Conservation (phyloP, 2,329 filamentous ascomycete species). For the Furcasterigmium furcatum region DNA sequence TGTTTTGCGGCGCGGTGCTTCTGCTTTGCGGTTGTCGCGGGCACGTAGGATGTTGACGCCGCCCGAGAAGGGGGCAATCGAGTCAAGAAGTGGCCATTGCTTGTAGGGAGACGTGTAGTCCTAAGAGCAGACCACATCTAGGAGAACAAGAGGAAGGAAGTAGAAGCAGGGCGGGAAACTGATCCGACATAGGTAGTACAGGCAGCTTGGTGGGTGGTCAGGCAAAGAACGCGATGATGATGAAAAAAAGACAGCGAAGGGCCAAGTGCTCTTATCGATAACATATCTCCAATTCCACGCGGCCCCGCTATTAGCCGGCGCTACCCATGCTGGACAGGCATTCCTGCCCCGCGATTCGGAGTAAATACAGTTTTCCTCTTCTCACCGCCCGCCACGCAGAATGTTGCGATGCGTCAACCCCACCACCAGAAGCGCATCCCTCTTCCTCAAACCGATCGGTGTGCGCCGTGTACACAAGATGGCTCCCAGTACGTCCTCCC, state of each 20-base stretch:
- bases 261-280: not conserved
- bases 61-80: not conserved
- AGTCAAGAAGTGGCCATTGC: not conserved
- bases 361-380: not conserved
- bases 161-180: too few species aligned
- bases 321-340: not conserved
- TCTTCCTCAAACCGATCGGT: slow-evolving; percentile 9
- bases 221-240: not conserved
- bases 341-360: not conserved
- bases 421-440: not conserved
- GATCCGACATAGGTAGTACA: not conserved
- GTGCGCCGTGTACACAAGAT: slow-evolving; percentile 15
- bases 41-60: too few species aligned
- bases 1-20: too few species aligned
- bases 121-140: slow-evolving; percentile 2
- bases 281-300: not conserved
- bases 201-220: not conserved
- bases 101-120: not conserved
- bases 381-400: not conserved
- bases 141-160: not conserved
- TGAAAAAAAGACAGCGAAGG: not conserved
- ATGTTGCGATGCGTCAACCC: not conserved
- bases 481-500: slow-evolving; percentile 22
- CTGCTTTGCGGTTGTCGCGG: too few species aligned
- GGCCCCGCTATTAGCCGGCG: not conserved